Conservation (phyloP, 2,329 filamentous ascomycete genomes). For the Dendryphion nanum region DNA sequence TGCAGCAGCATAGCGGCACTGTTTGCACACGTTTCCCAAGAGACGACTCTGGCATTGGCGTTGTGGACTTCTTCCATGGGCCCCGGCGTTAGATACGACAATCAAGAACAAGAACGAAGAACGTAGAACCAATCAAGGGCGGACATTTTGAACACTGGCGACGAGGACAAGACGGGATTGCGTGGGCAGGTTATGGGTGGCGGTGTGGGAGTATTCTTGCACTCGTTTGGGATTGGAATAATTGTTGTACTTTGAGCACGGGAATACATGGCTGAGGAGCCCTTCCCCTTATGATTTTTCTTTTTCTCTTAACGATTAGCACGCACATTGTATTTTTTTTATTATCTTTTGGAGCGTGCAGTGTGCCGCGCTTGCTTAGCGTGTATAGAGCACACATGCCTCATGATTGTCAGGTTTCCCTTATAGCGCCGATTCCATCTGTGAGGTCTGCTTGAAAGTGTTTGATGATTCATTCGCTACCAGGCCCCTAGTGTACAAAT, state of each 20-base stretch:
- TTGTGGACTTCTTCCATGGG: too few relatives aligned
- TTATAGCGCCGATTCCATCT: slow-evolving; percentile 6
- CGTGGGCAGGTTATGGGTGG: slow-evolving; percentile 14
- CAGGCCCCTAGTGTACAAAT: slow-evolving; percentile 12
- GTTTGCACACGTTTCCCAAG: slow-evolving; percentile 18
- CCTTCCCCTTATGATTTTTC: slow-evolving; percentile 18
- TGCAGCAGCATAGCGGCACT: slow-evolving; percentile 34
- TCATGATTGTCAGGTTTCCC: slow-evolving; percentile 11
- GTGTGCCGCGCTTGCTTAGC: slow-evolving; percentile 20
- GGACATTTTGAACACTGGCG: slow-evolving; percentile 11
- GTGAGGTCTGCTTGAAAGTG: slow-evolving; percentile 14
- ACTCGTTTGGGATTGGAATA: too few relatives aligned
- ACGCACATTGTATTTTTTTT: slow-evolving; percentile 6
- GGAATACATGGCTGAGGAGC: too few relatives aligned
- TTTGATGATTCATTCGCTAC: slow-evolving; percentile 10
- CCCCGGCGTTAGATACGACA: slow-evolving; percentile 19
- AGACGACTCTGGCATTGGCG: too few relatives aligned
- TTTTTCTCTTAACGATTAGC: slow-evolving; percentile 10
- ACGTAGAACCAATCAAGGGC: slow-evolving; percentile 18
- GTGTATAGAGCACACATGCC: slow-evolving; percentile 11
- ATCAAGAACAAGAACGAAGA: slow-evolving; percentile 16
- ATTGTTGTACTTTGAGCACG: slow-evolving; percentile 15
- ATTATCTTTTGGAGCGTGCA: slow-evolving; percentile 16
- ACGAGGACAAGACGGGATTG: slow-evolving; percentile 1
- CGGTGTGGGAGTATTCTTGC: slow-evolving; percentile 15